Evolutionary conservation across 139 green algal genomes (phyloP), one percentile per base, ranked within the genome.

Genomic region (Zygnema cylindricum): DNA sequence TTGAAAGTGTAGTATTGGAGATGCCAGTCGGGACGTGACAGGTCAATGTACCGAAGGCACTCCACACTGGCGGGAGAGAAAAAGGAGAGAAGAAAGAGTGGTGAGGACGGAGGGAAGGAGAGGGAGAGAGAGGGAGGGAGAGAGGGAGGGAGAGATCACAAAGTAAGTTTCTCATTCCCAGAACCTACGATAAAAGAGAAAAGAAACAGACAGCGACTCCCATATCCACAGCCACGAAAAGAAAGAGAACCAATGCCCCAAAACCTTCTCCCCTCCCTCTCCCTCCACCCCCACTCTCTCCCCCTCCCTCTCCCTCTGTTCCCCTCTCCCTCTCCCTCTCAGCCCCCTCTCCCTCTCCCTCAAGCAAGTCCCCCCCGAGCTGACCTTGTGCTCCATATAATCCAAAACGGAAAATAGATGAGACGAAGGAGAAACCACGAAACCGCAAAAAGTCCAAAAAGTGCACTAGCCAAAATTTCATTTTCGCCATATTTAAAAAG

Each of bases 351-450:
- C n/a, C n/a, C n/a, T n/a, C 57, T n/a, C 30, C 57, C n/a, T n/a
- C 57, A 30, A 30, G 57, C 57, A 30, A 30, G 30, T n/a, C n/a
- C n/a, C n/a, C n/a, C n/a, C n/a, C n/a, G n/a, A n/a, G 22, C 41
- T 32, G 7, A 89, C 36, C 84, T 57, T 49, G 92, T 92, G 71
- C 87, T 93, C 38, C 71, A 55, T 38, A 96, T 93, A 69, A 95
- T 91, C 32, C 90, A 92, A 35, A 91, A 82, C 0, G 93, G 93
- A 49, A 96, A 95, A 63, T 85, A 88, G 11, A 86, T 63, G 36
- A 96, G 89, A 1, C 95, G 88, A 33, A 95, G 90, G 30, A 54
- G 82, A 0, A 92, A 71, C 94, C 94, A 97, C 0, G 87, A 91
- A 0, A 88, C 25, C 69, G 94, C 82, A 39, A 97, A 95, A 0